Evolutionary conservation across 2,329 filamentous ascomycete genomes (phyloP), one percentile per base, ranked within the genome.

Genomic region (Atkinsonella hypoxylon): DNA sequence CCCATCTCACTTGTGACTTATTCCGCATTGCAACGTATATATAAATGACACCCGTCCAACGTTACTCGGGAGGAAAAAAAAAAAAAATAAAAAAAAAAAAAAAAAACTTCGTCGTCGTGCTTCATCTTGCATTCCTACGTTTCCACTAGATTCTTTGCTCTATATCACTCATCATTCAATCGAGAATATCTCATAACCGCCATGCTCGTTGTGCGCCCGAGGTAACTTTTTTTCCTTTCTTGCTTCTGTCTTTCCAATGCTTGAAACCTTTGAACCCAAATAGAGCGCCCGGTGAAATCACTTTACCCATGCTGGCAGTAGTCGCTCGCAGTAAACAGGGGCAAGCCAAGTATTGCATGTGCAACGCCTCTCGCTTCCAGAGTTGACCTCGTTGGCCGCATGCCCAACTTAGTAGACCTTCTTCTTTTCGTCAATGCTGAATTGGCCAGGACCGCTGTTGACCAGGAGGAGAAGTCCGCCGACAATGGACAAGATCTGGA

Each of bases 401-500:
- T 32, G 9, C 17, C 22, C 44, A 7, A 43, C 51, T 59, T 78
- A 98, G 75, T 98, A 98, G 60, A 98, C 93, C 81, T 98, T 98
- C 83, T 98, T 98, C 87, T 98, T 98, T 82, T 98, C 93, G 71
- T 98, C 93, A 70, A 97, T 91, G 68, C 87, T 95, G 77, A 97
- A 87, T 70, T 95, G 90, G 56, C 93, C 93, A 10, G 93, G 93
- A 55, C 93, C 93, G 81, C 93, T 96, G 81, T 98, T 98, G 73
- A 97, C 90, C 58, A 98, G 81, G 58, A 98, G 83, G 52, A 98
- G 79, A 52, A 98, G 87, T 68, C 93, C 93, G 57, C 93, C 93
- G 58, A 97, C 91, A 67, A 98, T 98, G 48, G 93, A 98, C 50
- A 98, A 78, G 62, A 97, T 96, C 77, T 98, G 93, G 83, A 98